These are phyloP conservation scores for Penicillium glabrum DNA, from an alignment of 2,329 filamentous ascomycete genomes.

Conservation along the genomic window DNA sequence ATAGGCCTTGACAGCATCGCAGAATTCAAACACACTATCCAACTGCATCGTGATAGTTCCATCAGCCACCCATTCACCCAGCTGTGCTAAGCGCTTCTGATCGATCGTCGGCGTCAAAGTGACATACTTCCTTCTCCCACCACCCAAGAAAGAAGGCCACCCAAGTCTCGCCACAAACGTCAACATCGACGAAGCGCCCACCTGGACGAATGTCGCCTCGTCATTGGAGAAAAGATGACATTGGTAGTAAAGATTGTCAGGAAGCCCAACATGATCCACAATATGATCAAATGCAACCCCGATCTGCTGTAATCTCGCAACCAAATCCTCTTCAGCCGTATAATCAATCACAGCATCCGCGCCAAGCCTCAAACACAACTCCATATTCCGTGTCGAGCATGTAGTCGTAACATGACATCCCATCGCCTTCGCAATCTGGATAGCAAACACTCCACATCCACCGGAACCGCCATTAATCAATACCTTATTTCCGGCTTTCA, in stretches of 20 bases:
- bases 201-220: constrained; percentile 53
- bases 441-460: constrained; percentile 59
- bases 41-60: constrained; percentile 59
- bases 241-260: constrained; percentile 53
- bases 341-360: constrained; percentile 67
- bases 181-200: constrained; percentile 43
- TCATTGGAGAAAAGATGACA: constrained; percentile 53
- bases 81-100: constrained; percentile 46
- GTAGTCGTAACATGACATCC: constrained; percentile 60
- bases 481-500: constrained; percentile 54
- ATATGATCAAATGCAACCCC: constrained; percentile 53
- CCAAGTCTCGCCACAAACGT: constrained; percentile 39
- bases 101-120: constrained; percentile 36
- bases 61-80: constrained; percentile 58
- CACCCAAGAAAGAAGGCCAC: constrained; percentile 51
- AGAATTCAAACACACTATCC: constrained; percentile 57
- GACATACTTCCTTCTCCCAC: constrained; percentile 43
- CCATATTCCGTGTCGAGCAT: constrained; percentile 59
- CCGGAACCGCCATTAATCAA: constrained; percentile 67
- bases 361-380: constrained; percentile 58
- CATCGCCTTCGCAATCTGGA: constrained; percentile 63
- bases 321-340: constrained; percentile 47
- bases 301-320: constrained; percentile 46
- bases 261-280: constrained; percentile 59
- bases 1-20: constrained; percentile 58